Evolutionary conservation across 2,329 filamentous ascomycete species (phyloP).

Genomic region (Aspergillus hiratsukae): DNA sequence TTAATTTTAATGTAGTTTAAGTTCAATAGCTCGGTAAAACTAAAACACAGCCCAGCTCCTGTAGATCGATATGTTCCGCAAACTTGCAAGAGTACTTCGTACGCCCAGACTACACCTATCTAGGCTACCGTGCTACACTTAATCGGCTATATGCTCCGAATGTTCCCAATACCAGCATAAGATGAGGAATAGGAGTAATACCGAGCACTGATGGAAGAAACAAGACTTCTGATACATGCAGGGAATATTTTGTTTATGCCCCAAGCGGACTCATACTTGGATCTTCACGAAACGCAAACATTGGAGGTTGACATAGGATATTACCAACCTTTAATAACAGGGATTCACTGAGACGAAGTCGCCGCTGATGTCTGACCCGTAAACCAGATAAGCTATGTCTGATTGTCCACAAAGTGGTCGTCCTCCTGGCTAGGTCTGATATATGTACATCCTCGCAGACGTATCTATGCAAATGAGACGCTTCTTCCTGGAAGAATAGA

Average conservation of each 20-base stretch:
- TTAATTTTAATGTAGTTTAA: neutral
- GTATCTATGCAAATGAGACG: neutral
- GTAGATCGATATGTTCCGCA: neutral
- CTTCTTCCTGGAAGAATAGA: neutral
- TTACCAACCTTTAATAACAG: neutral
- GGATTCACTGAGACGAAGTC: neutral
- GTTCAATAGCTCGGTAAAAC: neutral
- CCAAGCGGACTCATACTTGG: neutral
- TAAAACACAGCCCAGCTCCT: neutral
- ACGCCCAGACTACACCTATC: too few species aligned
- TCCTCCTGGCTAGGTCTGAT: neutral
- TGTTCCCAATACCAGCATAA: too few species aligned
- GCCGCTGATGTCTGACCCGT: neutral
- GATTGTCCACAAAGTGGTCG: neutral
- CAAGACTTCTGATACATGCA: too few species aligned
- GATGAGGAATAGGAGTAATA: too few species aligned
- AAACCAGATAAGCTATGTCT: neutral
- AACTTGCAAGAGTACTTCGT: too few species aligned
- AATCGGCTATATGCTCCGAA: too few species aligned
- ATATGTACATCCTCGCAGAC: neutral
- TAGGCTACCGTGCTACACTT: too few species aligned
- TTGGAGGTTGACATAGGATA: neutral
- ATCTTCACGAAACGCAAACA: neutral
- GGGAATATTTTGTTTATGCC: too few species aligned
- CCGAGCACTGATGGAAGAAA: too few species aligned